Evolutionary conservation across 371 early-diverging fungal genomes (phyloP), one percentile per base, ranked within the genome.

Genomic region (Mortierella sp.): DNA sequence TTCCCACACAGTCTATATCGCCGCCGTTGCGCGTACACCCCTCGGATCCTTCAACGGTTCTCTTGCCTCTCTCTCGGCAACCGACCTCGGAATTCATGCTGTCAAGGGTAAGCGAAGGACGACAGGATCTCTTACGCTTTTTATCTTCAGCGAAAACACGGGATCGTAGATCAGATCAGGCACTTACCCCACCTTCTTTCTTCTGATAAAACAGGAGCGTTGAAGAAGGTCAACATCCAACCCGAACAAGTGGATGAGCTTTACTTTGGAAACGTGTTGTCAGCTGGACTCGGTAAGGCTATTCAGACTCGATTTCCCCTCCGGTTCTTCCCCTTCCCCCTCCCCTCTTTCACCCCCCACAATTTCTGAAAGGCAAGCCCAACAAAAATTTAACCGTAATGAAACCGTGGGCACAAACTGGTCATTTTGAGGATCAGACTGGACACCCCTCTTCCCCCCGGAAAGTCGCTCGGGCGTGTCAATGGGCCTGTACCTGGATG

Each of bases 21-120:
- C 94, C 56, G 89, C 94, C 68, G 89, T 87, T 63, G 91, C 87
- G 45, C 90, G 98, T 72, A 98, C 99, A n/a, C 95, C 99, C 54
- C 86, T 97, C 59, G 99, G 98, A 67, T 87, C 91, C 52, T 97
- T 97, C 82, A 91, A 92, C 52, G 97, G 98, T 19, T 90, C 94
- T 8, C 88, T 98, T 38, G 86, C 95, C 45, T 89, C 94, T 31
- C 81, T 97, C 64, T 79, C 91, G 39, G 98, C 99, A 26, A 83
- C 88, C 46, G 86, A 96, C 72, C 93, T 98, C 48, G 98, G 98
- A 46, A 85, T 91, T 28, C 76, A 91, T 65, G 96, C 96, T 53
- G 89, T 97, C 81, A 92, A 96, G 84, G 96, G 95, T 91, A 83
- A 76, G 48, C 16, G 24, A 6, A 48, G 3, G 7, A 48, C n/a